A percentile compares a stretch with the other conserved stretches of the same genome.
These are phyloP conservation scores for Candida neerlandica DNA, from an alignment of 1,139 yeast genomes.

Conservation along the genomic window DNA sequence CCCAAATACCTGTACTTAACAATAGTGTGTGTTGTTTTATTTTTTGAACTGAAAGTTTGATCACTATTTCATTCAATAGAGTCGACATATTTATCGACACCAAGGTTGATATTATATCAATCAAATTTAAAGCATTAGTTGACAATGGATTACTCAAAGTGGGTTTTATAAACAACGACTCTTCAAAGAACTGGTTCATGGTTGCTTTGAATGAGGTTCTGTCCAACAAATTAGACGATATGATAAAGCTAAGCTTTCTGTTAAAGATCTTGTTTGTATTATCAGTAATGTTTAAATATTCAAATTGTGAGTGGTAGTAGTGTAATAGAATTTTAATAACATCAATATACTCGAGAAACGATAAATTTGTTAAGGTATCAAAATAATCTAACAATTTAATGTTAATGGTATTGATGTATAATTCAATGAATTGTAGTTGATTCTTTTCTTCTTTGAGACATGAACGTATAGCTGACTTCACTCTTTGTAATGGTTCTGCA, in stretches of 20 bases:
- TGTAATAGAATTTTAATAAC: constrained; percentile 21
- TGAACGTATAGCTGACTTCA: constrained; percentile 40
- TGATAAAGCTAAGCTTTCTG: constrained; percentile 30
- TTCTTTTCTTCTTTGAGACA: constrained; percentile 39
- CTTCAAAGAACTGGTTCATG: constrained; percentile 12
- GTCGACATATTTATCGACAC: constrained; percentile 33
- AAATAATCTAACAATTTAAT: constrained; percentile 17
- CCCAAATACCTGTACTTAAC: constrained; percentile 44
- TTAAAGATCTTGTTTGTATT: constrained; percentile 24
- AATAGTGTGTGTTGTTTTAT: constrained; percentile 39
- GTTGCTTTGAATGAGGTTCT: constrained; percentile 8
- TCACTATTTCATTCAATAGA: constrained; percentile 39
- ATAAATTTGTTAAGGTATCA: constrained; percentile 7
- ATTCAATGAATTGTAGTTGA: constrained; percentile 37
- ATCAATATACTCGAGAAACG: constrained; percentile 19
- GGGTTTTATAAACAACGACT: constrained; percentile 11
- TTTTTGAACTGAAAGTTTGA: constrained; percentile 43
- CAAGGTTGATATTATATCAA: constrained; percentile 21
- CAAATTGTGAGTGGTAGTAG: constrained; percentile 18
- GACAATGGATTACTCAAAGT: constrained; percentile 11
- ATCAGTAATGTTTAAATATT: constrained; percentile 24
- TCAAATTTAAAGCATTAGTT: constrained; percentile 10
- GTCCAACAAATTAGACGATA: constrained; percentile 20
- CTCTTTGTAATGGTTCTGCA: constrained; percentile 37
- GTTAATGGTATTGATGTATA: constrained; percentile 39